These are phyloP conservation scores for Diplodia sapinea DNA, from an alignment of 2,329 filamentous ascomycete genomes.

Conservation along the genomic window DNA sequence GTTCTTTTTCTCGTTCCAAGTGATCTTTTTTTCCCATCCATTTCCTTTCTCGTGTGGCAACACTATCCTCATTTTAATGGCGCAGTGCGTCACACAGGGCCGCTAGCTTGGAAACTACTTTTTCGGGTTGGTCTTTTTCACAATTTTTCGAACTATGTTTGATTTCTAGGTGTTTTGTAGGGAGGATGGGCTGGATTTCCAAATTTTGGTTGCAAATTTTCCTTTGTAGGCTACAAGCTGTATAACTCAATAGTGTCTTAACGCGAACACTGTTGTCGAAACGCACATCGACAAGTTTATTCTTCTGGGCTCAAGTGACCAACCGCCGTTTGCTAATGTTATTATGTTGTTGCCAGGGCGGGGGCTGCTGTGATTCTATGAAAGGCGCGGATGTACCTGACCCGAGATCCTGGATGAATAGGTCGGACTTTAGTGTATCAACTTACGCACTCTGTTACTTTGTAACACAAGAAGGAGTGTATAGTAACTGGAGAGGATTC, in stretches of 20 bases:
- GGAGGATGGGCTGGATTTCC: constrained; percentile 21
- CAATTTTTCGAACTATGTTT: constrained; percentile 1
- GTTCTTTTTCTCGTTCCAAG: not conserved
- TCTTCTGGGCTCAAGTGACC: not conserved
- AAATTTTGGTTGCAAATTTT: constrained; percentile 16
- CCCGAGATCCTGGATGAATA: not conserved
- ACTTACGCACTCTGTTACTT: not conserved
- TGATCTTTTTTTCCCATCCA: not conserved
- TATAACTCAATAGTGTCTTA: constrained; percentile 29
- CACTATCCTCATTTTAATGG: constrained; percentile 18
- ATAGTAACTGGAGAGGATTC: constrained; percentile 4
- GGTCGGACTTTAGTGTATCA: not conserved
- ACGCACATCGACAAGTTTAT: not conserved
- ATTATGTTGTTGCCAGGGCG: not conserved
- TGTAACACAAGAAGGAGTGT: constrained; percentile 5
- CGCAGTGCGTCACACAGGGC: constrained; percentile 20
- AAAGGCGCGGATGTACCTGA: constrained; percentile 17
- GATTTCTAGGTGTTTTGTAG: constrained; percentile 23
- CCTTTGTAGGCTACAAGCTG: constrained; percentile 27
- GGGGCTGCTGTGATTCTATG: not conserved
- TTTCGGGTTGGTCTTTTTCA: constrained; percentile 5
- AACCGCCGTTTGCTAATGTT: not conserved
- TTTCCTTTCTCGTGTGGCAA: constrained; percentile 5
- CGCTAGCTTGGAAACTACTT: not conserved
- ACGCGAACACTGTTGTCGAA: constrained; percentile 21